Base-by-base conservation (phyloP, 2,329 filamentous ascomycete genomes). In the Fusarium nematophilum region DNA sequence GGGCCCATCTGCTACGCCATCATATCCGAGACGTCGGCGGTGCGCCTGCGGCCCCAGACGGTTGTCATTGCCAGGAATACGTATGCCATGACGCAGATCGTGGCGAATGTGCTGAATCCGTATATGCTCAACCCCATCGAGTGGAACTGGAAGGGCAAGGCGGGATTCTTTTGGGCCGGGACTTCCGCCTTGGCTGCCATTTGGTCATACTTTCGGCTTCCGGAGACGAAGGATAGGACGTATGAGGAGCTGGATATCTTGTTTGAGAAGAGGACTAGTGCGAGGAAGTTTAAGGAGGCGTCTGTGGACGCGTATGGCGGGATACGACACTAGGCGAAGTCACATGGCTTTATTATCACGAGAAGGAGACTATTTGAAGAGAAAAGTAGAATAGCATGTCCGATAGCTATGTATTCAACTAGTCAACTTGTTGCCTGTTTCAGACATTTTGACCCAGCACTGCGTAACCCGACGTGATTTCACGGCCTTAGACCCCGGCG, bases 1-100 rank as follows among this genome's bases (percentile, higher is more conserved):
- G 78, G 78, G 0, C 78, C 78, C 1, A 74, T 80, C 15, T 75
- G 73, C 46, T 80, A 79, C 64, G 76, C 76, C 5, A 68, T 81
- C 29, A 72, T 79, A 0, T 70, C 76, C 2, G 79, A 81, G 66
- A 73, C 76, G 2, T 76, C 75, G 0, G 76, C 77, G 0, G 77
- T 75, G 0, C 75, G 77, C 11, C 68, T 81, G 13, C 70, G 78
- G 1, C 75, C 77, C 4, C 75, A 80, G 59, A 79, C 77, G 0
- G 74, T 81, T 3, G 78, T 78, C 0, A 57, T 79, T 3, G 78
- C 74, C 0, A 73, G 77, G 4, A 70, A 70, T 1, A 67, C 70
- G 0, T 72, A 75, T 27, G 69, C 55, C 14, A 47, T 71, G 9
- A 27, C 66, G 4, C 60, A 68, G 4, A 73, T 75, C 2, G 30